Conservation (phyloP, 352 stramenopile species). For the Globisporangium iwayamae region DNA sequence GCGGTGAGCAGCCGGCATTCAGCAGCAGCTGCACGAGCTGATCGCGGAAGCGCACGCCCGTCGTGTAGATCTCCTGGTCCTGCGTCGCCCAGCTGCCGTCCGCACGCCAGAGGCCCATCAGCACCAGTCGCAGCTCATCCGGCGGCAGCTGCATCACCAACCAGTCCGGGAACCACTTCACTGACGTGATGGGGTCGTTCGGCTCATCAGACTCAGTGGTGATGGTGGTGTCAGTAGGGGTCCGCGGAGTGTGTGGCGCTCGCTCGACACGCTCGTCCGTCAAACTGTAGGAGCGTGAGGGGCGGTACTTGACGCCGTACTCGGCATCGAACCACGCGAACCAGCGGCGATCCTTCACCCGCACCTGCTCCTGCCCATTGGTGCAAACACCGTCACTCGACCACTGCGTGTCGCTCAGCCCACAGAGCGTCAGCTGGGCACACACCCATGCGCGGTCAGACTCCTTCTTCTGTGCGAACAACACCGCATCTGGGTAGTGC, state of each 20-base stretch:
- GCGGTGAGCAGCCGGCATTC: conserved; percentile 13
- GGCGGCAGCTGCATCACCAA: conserved; percentile 13
- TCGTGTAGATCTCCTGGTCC: conserved; percentile 6
- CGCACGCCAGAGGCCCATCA: conserved; percentile 8
- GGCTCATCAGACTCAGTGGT: conserved; percentile 1
- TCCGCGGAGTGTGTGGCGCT: neutral
- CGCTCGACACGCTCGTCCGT: conserved; percentile 5
- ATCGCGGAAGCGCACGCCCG: conserved; percentile 6
- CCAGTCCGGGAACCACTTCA: conserved; percentile 7
- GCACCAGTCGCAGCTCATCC: conserved; percentile 10
- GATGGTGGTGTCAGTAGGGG: neutral
- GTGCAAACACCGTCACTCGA: conserved; percentile 2
- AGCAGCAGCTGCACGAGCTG: conserved; percentile 14
- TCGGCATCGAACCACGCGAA: conserved; percentile 13
- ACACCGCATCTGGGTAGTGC: conserved; percentile 1
- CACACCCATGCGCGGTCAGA: conserved; percentile 8
- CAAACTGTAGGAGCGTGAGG: conserved; percentile 1
- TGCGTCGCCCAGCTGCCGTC: conserved; percentile 7
- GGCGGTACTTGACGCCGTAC: conserved; percentile 6
- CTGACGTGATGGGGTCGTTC: conserved; percentile 2
- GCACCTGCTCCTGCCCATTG: neutral
- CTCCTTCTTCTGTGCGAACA: conserved; percentile 8
- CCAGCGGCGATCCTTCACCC: conserved; percentile 10
- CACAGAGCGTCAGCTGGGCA: conserved; percentile 8
- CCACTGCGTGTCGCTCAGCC: conserved; percentile 13